phyloP scores from a whole-genome alignment of 192 early-diverging fungal genomes.

The Linnemannia elongata region DNA sequence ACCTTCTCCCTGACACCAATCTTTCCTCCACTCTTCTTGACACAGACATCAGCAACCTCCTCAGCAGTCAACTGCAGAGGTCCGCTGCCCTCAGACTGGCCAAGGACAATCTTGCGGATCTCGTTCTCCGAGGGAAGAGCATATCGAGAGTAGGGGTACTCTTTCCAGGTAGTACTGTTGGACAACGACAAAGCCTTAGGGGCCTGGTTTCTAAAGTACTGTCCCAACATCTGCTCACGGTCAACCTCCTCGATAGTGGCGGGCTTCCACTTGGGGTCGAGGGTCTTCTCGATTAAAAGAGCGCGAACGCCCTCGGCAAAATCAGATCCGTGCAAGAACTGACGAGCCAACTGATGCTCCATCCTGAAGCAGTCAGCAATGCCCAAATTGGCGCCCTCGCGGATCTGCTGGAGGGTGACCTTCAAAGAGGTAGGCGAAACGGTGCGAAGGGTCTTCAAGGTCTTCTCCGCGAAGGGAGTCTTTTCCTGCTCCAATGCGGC shows the following conservation, averaged over 20 bases:
- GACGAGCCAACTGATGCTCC: conserved; percentile 87
- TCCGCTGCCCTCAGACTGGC: conserved; percentile 74
- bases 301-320: conserved; percentile 92
- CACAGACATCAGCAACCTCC: conserved; percentile 74
- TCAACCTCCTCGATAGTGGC: conserved; percentile 65
- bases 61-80: conserved; percentile 64
- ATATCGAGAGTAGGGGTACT: conserved; percentile 74
- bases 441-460: conserved; percentile 70
- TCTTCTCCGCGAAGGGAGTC: conserved; percentile 76
- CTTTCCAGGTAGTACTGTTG: conserved; percentile 51
- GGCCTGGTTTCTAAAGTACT: conserved; percentile 69
- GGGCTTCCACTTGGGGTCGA: conserved; percentile 81
- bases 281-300: conserved; percentile 77
- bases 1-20: conserved; percentile 80
- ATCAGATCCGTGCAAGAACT: conserved; percentile 83
- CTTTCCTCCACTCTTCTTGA: conserved; percentile 70
- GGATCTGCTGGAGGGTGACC: conserved; percentile 88
- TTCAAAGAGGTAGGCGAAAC: conserved; percentile 93
- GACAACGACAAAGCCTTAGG: conserved; percentile 55
- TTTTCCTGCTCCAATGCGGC: conserved; percentile 83
- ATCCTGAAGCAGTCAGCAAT: conserved; percentile 88
- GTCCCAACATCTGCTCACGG: conserved; percentile 60
- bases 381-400: conserved; percentile 72
- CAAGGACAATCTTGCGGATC: conserved; percentile 72
- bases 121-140: conserved; percentile 78